Percentiles rank a stretch among this genome's conserved stretches.
These are phyloP conservation scores for Colletotrichum musicola DNA, from an alignment of 2,329 filamentous ascomycete genomes.

Conservation along the genomic window DNA sequence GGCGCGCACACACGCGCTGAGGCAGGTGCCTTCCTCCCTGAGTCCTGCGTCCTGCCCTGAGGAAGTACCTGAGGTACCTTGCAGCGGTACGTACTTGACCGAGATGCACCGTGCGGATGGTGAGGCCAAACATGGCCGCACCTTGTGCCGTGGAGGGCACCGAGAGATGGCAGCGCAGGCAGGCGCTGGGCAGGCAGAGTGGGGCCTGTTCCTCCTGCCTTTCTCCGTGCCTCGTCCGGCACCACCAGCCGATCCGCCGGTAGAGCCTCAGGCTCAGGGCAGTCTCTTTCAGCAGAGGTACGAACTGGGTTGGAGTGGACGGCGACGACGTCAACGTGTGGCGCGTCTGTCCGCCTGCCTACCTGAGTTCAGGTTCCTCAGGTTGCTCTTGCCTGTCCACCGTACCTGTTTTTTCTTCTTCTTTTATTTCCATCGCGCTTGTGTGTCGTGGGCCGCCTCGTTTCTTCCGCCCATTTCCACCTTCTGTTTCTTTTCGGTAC, in stretches of 20 bases:
- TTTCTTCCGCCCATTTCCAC: constrained; percentile 23
- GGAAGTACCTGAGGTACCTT: neutral
- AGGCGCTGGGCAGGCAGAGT: constrained; percentile 19
- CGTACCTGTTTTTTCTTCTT: constrained; percentile 1
- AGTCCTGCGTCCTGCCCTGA: neutral
- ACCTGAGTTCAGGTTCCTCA: neutral
- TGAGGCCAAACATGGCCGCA: too few species aligned
- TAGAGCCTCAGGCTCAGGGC: constrained; percentile 27
- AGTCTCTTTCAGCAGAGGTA: too few species aligned
- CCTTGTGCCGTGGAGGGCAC: neutral
- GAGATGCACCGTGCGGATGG: too few species aligned
- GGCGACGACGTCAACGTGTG: too few species aligned
- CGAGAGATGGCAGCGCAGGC: constrained; percentile 3
- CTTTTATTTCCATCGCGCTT: neutral
- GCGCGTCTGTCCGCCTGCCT: neutral
- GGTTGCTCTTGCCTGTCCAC: neutral
- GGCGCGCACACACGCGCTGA: constrained; percentile 27
- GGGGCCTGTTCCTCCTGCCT: constrained; percentile 24
- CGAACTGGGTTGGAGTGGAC: too few species aligned
- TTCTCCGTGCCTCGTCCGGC: constrained; percentile 36
- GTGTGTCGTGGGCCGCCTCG: constrained; percentile 7
- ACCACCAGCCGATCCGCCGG: constrained; percentile 40
- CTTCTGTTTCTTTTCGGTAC: constrained; percentile 1
- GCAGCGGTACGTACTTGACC: neutral
- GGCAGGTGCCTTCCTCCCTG: constrained; percentile 4